These are phyloP conservation scores for Suillus variegatus DNA, from an alignment of 768 basidiomycete species.

Conservation along the genomic window DNA sequence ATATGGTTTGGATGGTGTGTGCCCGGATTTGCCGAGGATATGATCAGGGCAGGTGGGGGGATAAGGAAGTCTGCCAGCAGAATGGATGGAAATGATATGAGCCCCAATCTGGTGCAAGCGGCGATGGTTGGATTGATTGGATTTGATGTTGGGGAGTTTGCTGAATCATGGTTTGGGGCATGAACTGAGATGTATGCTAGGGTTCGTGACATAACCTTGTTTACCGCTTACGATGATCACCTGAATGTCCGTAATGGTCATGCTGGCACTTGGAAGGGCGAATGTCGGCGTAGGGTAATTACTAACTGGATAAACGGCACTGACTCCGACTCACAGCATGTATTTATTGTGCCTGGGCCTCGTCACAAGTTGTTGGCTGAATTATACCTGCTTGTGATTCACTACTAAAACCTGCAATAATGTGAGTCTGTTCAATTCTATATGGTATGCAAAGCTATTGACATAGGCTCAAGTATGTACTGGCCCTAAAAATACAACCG, in stretches of 20 bases:
- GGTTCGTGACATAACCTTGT: not conserved
- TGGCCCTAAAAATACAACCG: not conserved
- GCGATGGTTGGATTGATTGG: not conserved
- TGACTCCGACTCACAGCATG: not conserved
- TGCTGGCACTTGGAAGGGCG: not conserved
- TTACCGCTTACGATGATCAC: not conserved
- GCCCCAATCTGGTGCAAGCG: not conserved
- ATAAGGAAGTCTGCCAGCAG: not conserved
- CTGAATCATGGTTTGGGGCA: not conserved
- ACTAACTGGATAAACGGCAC: not conserved
- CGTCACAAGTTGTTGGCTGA: not conserved
- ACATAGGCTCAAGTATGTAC: not conserved
- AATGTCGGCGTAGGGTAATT: not conserved
- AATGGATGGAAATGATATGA: not conserved
- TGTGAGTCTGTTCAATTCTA: not conserved
- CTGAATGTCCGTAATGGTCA: not conserved
- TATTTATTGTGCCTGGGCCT: not conserved
- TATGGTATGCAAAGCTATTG: not conserved
- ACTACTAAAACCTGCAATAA: not conserved
- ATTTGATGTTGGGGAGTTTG: not conserved
- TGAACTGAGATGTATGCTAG: not conserved
- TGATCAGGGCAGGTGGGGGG: not conserved
- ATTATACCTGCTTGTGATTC: not conserved
- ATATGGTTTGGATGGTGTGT: conserved; percentile 24
- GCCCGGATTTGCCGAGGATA: not conserved